Conservation (phyloP, 345 rosid genomes). For the Excoecaria cochinchinensis region DNA sequence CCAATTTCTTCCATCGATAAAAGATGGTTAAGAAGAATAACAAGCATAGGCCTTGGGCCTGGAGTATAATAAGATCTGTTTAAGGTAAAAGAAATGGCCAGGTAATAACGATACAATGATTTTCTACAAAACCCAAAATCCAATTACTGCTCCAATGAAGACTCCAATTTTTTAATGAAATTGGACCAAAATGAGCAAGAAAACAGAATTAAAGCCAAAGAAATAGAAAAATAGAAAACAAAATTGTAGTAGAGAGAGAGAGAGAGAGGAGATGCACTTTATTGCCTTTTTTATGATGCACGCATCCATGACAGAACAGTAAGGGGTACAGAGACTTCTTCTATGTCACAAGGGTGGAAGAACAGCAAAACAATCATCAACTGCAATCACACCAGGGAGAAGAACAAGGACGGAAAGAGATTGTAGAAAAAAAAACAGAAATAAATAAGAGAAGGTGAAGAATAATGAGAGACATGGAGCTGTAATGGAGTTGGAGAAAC, state of each 20-base stretch:
- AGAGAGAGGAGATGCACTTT: conserved; percentile 28
- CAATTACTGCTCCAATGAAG: too few relatives aligned
- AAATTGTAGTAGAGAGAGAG: conserved; percentile 4
- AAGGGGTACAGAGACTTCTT: conserved; percentile 33
- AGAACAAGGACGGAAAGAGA: neutral
- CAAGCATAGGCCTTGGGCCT: too few relatives aligned
- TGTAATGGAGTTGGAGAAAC: conserved; percentile 23
- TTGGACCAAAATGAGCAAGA: neutral
- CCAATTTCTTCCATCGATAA: too few relatives aligned
- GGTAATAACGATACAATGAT: too few relatives aligned
- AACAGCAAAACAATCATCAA: neutral
- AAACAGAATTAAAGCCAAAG: conserved; percentile 13
- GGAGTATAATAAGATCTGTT: too few relatives aligned
- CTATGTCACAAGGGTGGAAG: conserved; percentile 24
- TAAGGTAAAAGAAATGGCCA: too few relatives aligned
- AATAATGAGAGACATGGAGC: conserved; percentile 7
- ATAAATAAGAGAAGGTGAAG: neutral
- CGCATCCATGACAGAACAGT: conserved; percentile 52
- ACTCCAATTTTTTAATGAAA: too few relatives aligned
- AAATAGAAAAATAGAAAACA: conserved; percentile 22
- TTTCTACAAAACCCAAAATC: too few relatives aligned
- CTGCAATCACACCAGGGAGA: neutral
- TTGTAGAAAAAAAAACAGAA: neutral
- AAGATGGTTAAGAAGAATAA: too few relatives aligned
- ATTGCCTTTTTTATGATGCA: conserved; percentile 52